Evolutionary conservation across 1,284 basidiomycete species (phyloP), one percentile per base, ranked within the genome.

Genomic region (Crucibulum cyathiforme): DNA sequence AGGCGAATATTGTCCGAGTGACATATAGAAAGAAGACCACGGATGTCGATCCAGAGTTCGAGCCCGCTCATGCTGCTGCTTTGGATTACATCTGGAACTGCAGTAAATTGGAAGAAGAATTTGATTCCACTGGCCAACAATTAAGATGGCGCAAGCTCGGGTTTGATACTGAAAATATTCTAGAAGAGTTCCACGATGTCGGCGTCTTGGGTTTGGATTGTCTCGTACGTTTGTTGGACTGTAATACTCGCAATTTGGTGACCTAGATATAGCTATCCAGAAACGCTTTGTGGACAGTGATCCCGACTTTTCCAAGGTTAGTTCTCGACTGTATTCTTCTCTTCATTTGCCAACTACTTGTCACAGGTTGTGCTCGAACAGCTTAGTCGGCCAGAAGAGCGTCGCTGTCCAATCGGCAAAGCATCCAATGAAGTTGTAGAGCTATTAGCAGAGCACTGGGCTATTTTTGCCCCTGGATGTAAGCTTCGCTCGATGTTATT

Each of bases 361-460:
- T 4, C 46, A 31, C 58, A 93, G 92, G 82, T 94, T 31, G 85
- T 96, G 38, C 81, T 93, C 38, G 95, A 97, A 73, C 95, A 97
- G 74, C 80, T 93, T 19, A 93, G 92, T 62, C 85, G 93, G 47
- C 87, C 92, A 5, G 79, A 80, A 37, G 89, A 92, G 65, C 84
- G 93, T 58, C 85, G 94, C 54, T 98, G 96, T 78, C 94, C 94
- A 0, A 86, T 98, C 61, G 93, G 92, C 2, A 89, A 86, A 69
- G 94, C 93, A 8, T 96, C 94, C 0, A 92, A 93, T 62, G 91
- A 95, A 69, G 87, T 96, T 15, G 92, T 95, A 19, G 94, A 95
- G 71, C 81, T 96, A 41, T 80, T 96, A 36, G 90, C 91, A n/a
- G 92, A 95, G 59, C 89, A 96, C 71, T 95, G 92, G 92, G 85